Base-by-base conservation (phyloP, 1,284 basidiomycete species). In the Ustilago crameri region DNA sequence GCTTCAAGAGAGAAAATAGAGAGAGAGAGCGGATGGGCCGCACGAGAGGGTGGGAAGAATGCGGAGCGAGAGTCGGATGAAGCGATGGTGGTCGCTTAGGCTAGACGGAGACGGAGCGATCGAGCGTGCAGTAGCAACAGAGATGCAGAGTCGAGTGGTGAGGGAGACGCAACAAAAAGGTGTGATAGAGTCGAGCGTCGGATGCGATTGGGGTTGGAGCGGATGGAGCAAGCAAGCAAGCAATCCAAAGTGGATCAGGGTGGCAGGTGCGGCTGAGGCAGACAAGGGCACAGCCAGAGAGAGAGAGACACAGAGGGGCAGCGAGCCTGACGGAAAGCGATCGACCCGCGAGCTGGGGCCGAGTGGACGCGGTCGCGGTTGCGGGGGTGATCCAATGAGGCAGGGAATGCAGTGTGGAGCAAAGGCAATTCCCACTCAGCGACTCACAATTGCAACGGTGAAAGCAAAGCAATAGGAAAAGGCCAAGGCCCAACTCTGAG, bases 321-420 rank as follows among this genome's bases (percentile, higher is more conserved):
- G 26, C 37, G 51, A 46, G 49, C 18, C 18, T 17, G 44, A 49
- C 35, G 35, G 15, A 37, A 53, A 56, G 52, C 49, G 63, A 59
- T 59, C 51, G 62, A 48, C n/a, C 62, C 43, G 47, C 43, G 46
- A 47, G 50, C 42, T 34, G 46, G 50, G 34, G 54, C 62, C 54
- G 62, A 65, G 62, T 15, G 18, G 40, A 34, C 27, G 18, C 12
- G 37, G 37, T 10, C 22, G 20, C 40, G 22, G 32, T 43, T 38
- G 51, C 26, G 43, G 48, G 41, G 54, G 41, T 24, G 24, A 26
- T 17, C 5, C 32, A 5, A 17, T 22, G 10, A 32, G 23, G 20
- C 23, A n/a, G n/a, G n/a, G n/a, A n/a, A n/a, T n/a, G n/a, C n/a
- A n/a, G 45, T 46, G 45, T 46, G 45, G 45, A 46, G 45, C 45